Base-by-base conservation (phyloP, 2,329 filamentous ascomycete genomes). In the Aspergillus spinulosporus region DNA sequence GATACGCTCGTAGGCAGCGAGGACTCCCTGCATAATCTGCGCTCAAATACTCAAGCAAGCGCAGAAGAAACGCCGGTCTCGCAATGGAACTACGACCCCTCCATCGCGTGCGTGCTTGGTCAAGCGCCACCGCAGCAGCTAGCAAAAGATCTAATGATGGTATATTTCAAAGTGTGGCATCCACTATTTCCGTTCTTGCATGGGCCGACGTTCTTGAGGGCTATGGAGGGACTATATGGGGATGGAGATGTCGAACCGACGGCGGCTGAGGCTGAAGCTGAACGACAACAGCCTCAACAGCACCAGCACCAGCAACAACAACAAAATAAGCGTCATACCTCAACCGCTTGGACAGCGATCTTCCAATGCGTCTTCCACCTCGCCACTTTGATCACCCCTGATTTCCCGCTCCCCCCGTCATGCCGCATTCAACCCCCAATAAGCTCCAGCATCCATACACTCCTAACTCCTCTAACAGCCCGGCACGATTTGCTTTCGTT, bases 341-440 rank as follows among this genome's bases (percentile, higher is more conserved):
- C 66, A 39, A 39, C 36, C 9, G 36, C 36, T 54, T 65, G 70
- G 71, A 70, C 68, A n/a, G 60, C 66, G 3, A 78, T 75, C 2
- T 76, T 81, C 40, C 79, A 81, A 59, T 79, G 80, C 51, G 72
- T 82, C n/a, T 80, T 82, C 62, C 80, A 79, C 49, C 73, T 82
- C 12, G 78, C 78, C 1, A 71, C 61, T 53, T 65, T 72, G 6
- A 61, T 72, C n/a, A 64, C 66, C 9, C 65, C 68, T 15, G 65
- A 74, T 28, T 53, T 74, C 3, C 59, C 65, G 15, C 63, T 78
- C 3, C 67, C 73, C 2, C 57, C 65, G 1, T 64, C 66, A 14
- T 76, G 67, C 8, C 69, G 66, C 36, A 77, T 79, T 46, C 67
- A 71, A 37, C 73, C 74, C 9, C 68, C 72, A 0, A 65, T 68